A percentile compares a stretch with the other conserved stretches of the same genome.
phyloP scores from a whole-genome alignment of 306 rosid genomes.

The Prunus mume region DNA sequence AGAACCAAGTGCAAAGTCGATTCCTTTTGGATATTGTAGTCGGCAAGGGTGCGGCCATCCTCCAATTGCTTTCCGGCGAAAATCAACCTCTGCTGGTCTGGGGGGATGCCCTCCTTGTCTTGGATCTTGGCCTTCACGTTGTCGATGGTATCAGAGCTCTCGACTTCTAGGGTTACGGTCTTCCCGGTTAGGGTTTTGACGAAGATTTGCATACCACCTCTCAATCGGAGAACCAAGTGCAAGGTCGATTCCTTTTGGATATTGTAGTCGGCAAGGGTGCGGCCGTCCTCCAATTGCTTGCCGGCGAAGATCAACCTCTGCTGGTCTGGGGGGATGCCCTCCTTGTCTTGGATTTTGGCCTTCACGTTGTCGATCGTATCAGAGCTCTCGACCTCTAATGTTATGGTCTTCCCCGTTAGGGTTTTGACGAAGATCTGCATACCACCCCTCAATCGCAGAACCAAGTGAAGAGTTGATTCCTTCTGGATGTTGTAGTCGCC shows the following conservation, averaged over 20 bases:
- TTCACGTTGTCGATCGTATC: conserved; percentile 30
- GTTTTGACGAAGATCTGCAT: conserved; percentile 30
- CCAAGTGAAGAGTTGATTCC: conserved; percentile 42
- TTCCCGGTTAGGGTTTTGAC: conserved; percentile 40
- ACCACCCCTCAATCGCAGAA: conserved; percentile 27
- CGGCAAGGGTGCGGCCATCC: conserved; percentile 37
- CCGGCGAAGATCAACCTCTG: conserved; percentile 41
- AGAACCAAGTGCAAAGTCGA: conserved; percentile 32
- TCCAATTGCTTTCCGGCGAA: conserved; percentile 40
- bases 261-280: conserved; percentile 44
- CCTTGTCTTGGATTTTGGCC: conserved; percentile 47
- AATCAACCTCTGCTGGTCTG: conserved; percentile 40
- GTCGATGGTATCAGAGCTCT: conserved; percentile 45
- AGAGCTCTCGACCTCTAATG: conserved; percentile 42
- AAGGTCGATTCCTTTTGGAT: conserved; percentile 47
- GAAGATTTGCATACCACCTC: background rate
- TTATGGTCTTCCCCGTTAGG: conserved; percentile 36
- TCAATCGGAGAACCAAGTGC: conserved; percentile 43
- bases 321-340: conserved; percentile 38
- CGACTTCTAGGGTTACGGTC: conserved; percentile 41
- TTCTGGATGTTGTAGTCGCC: conserved; percentile 50
- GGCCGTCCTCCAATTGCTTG: conserved; percentile 39
- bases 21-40: conserved; percentile 49
- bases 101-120: conserved; percentile 37
- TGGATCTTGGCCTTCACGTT: conserved; percentile 50